Evolutionary conservation across 495 filamentous ascomycete species (phyloP).

Genomic region (Annulohypoxylon moriforme): DNA sequence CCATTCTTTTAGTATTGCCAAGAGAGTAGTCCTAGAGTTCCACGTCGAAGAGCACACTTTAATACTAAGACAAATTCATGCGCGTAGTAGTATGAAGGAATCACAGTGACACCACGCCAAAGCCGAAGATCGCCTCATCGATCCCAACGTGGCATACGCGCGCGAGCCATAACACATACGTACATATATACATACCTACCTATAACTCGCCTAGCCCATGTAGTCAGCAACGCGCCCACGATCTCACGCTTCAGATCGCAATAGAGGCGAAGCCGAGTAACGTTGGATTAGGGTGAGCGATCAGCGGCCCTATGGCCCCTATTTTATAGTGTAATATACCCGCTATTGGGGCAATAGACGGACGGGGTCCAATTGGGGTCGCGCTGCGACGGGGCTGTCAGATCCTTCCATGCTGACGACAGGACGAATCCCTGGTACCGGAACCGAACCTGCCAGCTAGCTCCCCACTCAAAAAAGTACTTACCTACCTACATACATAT

Average conservation of each 20-base stretch:
- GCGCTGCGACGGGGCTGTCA: slow-evolving; percentile 11
- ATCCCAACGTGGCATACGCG: not conserved
- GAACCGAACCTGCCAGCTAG: not conserved
- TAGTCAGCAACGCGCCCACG: not conserved
- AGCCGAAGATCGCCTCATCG: slow-evolving; percentile 17
- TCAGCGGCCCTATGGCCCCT: slow-evolving; percentile 8
- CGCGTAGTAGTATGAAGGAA: not conserved
- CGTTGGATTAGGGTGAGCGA: slow-evolving; percentile 39
- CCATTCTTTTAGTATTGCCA: not conserved
- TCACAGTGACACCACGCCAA: not conserved
- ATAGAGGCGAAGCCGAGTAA: slow-evolving; percentile 34
- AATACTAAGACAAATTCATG: not conserved
- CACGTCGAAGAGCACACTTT: not conserved
- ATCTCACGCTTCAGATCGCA: slow-evolving; percentile 8
- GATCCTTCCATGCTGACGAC: slow-evolving; percentile 29
- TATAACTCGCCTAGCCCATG: not conserved
- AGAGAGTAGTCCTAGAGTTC: not conserved
- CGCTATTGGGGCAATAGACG: not conserved
- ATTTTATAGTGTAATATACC: slow-evolving; percentile 4
- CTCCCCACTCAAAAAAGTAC: not conserved
- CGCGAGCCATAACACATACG: not conserved
- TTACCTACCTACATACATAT: too few relatives aligned
- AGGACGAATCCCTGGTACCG: slow-evolving; percentile 21
- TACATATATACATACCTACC: not conserved
- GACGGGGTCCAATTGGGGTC: not conserved